A percentile compares a stretch with the other conserved stretches of the same genome.
These are phyloP conservation scores for Amanita molliuscula DNA, from an alignment of 768 basidiomycete species.

Conservation along the genomic window DNA sequence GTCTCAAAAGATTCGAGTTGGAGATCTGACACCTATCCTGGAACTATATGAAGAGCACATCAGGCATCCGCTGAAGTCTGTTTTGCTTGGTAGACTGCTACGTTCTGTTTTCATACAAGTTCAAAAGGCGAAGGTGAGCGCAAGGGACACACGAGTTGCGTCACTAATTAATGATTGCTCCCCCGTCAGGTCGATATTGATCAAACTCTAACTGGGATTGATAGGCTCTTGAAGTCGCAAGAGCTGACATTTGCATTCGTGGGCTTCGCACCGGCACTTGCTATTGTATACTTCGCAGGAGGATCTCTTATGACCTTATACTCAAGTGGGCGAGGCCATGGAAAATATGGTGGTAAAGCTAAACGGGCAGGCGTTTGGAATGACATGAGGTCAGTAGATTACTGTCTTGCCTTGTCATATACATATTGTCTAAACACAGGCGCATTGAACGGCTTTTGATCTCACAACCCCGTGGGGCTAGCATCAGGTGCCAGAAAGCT, in stretches of 20 bases:
- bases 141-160: not conserved
- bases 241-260: constrained; percentile 96
- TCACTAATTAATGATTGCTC: not conserved
- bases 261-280: constrained; percentile 84
- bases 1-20: constrained; percentile 54
- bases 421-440: constrained; percentile 19
- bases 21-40: constrained; percentile 82
- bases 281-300: constrained; percentile 61
- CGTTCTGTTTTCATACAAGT: constrained; percentile 85
- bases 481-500: constrained; percentile 7
- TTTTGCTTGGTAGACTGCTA: constrained; percentile 68
- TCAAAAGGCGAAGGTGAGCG: constrained; percentile 82
- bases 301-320: constrained; percentile 44
- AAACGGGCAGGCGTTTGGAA: constrained; percentile 53
- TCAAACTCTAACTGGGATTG: constrained; percentile 82
- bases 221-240: constrained; percentile 88
- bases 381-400: constrained; percentile 46
- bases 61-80: constrained; percentile 75
- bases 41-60: constrained; percentile 89
- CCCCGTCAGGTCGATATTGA: constrained; percentile 75
- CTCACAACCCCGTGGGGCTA: constrained; percentile 23
- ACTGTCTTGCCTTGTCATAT: not conserved
- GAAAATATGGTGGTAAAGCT: constrained; percentile 48
- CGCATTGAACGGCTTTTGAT: constrained; percentile 63
- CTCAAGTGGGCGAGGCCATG: constrained; percentile 35